Evolutionary conservation across 192 early-diverging fungal species (phyloP).

Genomic region (Linderina pennispora): DNA sequence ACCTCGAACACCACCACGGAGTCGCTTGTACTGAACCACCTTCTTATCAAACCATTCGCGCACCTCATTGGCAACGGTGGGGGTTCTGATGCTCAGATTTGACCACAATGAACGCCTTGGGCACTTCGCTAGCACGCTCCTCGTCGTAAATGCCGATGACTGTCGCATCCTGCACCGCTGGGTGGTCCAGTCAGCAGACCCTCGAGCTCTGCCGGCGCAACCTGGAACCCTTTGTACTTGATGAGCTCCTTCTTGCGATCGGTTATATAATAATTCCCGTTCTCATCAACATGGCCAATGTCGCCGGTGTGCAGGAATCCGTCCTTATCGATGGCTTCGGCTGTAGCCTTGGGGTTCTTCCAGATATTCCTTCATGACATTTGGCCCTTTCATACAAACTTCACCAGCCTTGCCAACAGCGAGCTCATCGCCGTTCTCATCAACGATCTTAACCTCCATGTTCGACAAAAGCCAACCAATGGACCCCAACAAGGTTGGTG

Average conservation of each 20-base stretch:
- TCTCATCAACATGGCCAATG: slow-evolving; percentile 58
- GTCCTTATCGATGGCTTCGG: slow-evolving; percentile 60
- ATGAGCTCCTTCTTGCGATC: slow-evolving; percentile 68
- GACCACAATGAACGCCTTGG: slow-evolving; percentile 74
- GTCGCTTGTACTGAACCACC: slow-evolving; percentile 68
- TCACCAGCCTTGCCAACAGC: slow-evolving; percentile 66
- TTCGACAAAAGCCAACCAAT: slow-evolving; percentile 69
- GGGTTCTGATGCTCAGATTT: slow-evolving; percentile 32
- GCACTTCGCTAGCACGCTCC: slow-evolving; percentile 61
- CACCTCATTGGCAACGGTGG: slow-evolving; percentile 29
- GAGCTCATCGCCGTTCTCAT: slow-evolving; percentile 65
- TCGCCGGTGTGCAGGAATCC: slow-evolving; percentile 46
- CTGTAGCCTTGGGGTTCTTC: slow-evolving; percentile 75
- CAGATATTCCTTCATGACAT: slow-evolving; percentile 82
- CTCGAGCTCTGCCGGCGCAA: slow-evolving; percentile 89
- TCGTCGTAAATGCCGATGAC: slow-evolving; percentile 62
- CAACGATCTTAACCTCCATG: slow-evolving; percentile 63
- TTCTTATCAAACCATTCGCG: slow-evolving; percentile 51
- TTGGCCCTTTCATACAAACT: slow-evolving; percentile 78
- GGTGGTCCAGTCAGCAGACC: slow-evolving; percentile 64
- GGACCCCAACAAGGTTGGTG: slow-evolving; percentile 42
- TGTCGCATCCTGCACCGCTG: slow-evolving; percentile 58
- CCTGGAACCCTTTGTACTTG: slow-evolving; percentile 49
- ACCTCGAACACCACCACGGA: slow-evolving; percentile 45
- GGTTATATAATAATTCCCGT: slow-evolving; percentile 56